A percentile compares a stretch with the other conserved stretches of the same genome.
These are phyloP conservation scores for Chrysosporium queenslandicum DNA, from an alignment of 2,329 filamentous ascomycete genomes.

Conservation along the genomic window DNA sequence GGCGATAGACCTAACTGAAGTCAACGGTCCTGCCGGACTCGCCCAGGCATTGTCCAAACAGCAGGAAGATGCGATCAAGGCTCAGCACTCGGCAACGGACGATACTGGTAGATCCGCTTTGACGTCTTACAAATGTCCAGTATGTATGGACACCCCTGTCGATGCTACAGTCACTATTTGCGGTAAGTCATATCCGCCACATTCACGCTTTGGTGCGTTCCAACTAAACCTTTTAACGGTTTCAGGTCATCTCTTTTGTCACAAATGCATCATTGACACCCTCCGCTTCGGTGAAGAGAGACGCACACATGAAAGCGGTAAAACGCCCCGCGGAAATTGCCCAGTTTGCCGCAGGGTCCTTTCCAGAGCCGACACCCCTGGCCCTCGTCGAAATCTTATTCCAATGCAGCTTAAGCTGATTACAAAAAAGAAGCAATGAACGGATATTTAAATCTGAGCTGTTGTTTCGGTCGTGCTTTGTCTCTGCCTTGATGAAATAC, in stretches of 20 bases:
- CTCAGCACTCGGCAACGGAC: slow-evolving; percentile 27
- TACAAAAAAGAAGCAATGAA: slow-evolving; percentile 20
- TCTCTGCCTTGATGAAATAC: neutral
- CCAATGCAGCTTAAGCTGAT: slow-evolving; percentile 32
- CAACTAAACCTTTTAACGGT: too few relatives aligned
- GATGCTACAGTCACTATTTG: slow-evolving; percentile 52
- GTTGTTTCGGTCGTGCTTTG: neutral
- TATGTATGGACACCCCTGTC: slow-evolving; percentile 53
- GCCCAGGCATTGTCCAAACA: slow-evolving; percentile 44
- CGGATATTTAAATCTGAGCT: neutral
- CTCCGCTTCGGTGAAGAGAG: slow-evolving; percentile 47
- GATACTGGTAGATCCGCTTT: slow-evolving; percentile 31
- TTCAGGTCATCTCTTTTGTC: slow-evolving; percentile 57
- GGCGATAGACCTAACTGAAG: slow-evolving; percentile 42
- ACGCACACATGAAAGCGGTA: slow-evolving; percentile 28
- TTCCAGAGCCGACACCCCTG: slow-evolving; percentile 28
- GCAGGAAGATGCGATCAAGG: slow-evolving; percentile 42
- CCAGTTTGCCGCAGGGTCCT: slow-evolving; percentile 39
- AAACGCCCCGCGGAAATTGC: slow-evolving; percentile 32
- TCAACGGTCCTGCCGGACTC: slow-evolving; percentile 34
- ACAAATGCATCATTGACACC: slow-evolving; percentile 53
- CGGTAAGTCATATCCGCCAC: slow-evolving; percentile 36
- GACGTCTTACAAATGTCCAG: slow-evolving; percentile 48
- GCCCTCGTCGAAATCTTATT: slow-evolving; percentile 29
- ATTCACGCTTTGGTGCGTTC: too few relatives aligned